These are phyloP conservation scores for Aspergillus amoenus DNA, from an alignment of 2,329 filamentous ascomycete species.

Conservation along the genomic window DNA sequence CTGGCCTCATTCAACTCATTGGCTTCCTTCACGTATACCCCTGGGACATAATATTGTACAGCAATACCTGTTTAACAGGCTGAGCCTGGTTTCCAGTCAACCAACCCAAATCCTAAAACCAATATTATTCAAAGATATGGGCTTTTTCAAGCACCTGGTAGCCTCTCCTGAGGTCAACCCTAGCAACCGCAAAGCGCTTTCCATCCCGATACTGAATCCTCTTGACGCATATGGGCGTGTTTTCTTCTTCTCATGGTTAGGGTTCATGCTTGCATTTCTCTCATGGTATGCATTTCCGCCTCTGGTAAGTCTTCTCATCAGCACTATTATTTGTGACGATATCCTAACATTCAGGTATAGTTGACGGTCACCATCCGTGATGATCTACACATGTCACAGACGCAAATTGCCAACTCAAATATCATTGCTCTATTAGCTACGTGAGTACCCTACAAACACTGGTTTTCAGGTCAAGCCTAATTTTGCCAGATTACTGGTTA, in stretches of 20 bases:
- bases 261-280: slow-evolving; percentile 85
- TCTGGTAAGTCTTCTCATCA: slow-evolving; percentile 55
- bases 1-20: background rate
- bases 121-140: slow-evolving; percentile 12
- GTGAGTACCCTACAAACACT: slow-evolving; percentile 36
- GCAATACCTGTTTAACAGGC: background rate
- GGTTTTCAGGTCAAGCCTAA: background rate
- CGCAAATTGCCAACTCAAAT: slow-evolving; percentile 83
- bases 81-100: background rate
- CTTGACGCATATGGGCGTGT: slow-evolving; percentile 79
- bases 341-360: slow-evolving; percentile 35
- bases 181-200: slow-evolving; percentile 77
- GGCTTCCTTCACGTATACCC: background rate
- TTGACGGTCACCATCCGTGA: slow-evolving; percentile 74
- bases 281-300: slow-evolving; percentile 91
- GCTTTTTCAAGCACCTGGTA: slow-evolving; percentile 29
- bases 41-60: background rate
- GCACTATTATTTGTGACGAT: background rate
- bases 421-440: slow-evolving; percentile 76
- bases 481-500: slow-evolving; percentile 63
- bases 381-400: slow-evolving; percentile 69
- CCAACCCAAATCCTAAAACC: background rate
- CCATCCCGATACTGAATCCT: slow-evolving; percentile 76
- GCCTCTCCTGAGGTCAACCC: slow-evolving; percentile 73
- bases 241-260: slow-evolving; percentile 86